Base-by-base conservation (phyloP, 148 eudicot genomes). In the Fallopia convolvulus region DNA sequence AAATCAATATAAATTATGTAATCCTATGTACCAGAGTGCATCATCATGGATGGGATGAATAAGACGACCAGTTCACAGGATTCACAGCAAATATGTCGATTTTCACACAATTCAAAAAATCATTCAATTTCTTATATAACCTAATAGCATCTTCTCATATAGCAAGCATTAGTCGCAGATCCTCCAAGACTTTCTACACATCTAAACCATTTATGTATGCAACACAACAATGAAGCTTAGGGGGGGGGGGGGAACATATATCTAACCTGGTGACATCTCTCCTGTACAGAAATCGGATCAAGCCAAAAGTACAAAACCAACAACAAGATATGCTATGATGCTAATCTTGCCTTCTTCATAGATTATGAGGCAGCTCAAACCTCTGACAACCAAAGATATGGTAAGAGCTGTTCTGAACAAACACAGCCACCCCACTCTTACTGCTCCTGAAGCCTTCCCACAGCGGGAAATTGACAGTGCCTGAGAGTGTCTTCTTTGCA, bases 341-440 rank as follows among this genome's bases (percentile, higher is more conserved):
- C 39, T 36, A 36, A 36, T 36, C 39, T 36, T 4, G 39, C 40
- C 21, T 72, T n/a, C 50, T 30, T 84, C 41, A 88, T 42, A 89
- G 71, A 76, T 82, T 74, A 5, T 50, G 81, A 2, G 96, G 96
- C 77, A 91, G 74, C 21, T 81, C 81, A 52, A 93, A 76, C 66
- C 74, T 86, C 77, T 90, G 98, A 0, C 85, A 87, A 12, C 96
- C 94, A 32, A 88, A 87, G 20, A 93, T 88, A 40, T 84, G 92
- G 74, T 87, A 89, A 70, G 90, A 79, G 14, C 83, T 77, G 72
- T 75, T 82, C 75, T 91, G 90, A 49, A 88, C 83, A 78, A 93
- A 93, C 17, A 48, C 52, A 15, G 52, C 14, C 15, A 91, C 21
- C 20, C 91, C 86, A 79, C 93, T 90, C 70, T 90, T 89, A 77